These are phyloP conservation scores for Trametes villosa DNA, from an alignment of 768 basidiomycete genomes.

Conservation along the genomic window DNA sequence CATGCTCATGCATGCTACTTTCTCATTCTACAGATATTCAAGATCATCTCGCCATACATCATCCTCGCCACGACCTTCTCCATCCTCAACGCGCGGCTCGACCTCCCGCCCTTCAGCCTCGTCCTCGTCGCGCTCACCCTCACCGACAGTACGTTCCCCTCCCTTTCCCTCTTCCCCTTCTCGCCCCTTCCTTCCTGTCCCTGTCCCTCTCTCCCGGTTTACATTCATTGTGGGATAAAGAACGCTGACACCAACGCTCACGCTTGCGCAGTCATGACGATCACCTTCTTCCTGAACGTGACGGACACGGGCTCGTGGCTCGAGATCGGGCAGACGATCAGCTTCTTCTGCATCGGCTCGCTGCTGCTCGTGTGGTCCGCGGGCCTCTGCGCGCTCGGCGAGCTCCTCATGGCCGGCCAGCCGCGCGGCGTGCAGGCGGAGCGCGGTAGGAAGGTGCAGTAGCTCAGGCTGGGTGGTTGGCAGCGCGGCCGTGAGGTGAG, in stretches of 20 bases:
- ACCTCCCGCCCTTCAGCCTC: slow-evolving; percentile 78
- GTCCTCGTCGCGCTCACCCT: slow-evolving; percentile 78
- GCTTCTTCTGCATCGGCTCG: slow-evolving; percentile 85
- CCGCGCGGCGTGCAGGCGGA: neutral
- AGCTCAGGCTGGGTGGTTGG: too few relatives aligned
- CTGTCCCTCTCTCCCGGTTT: too few relatives aligned
- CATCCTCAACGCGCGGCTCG: slow-evolving; percentile 65
- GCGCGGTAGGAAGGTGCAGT: too few relatives aligned
- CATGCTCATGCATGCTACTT: neutral
- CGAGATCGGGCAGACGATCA: slow-evolving; percentile 88
- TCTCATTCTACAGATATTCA: slow-evolving; percentile 69
- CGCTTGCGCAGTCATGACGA: slow-evolving; percentile 71
- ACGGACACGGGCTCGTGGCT: slow-evolving; percentile 85
- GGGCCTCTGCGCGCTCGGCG: slow-evolving; percentile 73
- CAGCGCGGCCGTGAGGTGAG: too few relatives aligned
- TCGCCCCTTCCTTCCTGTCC: too few relatives aligned
- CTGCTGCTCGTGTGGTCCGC: slow-evolving; percentile 80
- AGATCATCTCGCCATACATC: slow-evolving; percentile 81
- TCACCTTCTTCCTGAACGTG: slow-evolving; percentile 83
- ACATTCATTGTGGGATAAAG: too few relatives aligned
- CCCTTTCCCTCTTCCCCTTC: neutral
- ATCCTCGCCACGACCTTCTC: slow-evolving; percentile 74
- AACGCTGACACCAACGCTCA: neutral
- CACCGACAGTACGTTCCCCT: slow-evolving; percentile 58
- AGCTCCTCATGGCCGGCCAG: slow-evolving; percentile 60